A percentile compares a stretch with the other conserved stretches of the same genome.
phyloP scores from a whole-genome alignment of 345 rosid genomes.

The Luvunga scandens region DNA sequence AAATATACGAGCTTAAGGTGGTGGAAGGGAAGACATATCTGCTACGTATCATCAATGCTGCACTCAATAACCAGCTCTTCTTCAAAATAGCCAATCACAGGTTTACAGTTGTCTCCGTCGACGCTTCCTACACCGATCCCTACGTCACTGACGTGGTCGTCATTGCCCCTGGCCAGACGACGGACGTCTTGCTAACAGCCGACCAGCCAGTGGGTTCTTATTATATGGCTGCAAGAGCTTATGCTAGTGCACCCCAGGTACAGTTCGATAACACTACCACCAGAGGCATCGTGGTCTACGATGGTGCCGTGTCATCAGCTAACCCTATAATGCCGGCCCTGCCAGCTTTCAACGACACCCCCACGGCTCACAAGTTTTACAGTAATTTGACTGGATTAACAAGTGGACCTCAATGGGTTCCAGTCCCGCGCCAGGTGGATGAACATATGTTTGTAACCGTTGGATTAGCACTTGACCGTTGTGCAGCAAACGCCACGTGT shows the following conservation, averaged over 20 bases:
- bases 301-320: conserved; percentile 15
- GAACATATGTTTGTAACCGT: conserved; percentile 69
- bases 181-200: conserved; percentile 59
- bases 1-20: conserved; percentile 52
- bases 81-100: conserved; percentile 84
- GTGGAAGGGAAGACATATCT: conserved; percentile 65
- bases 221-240: conserved; percentile 76
- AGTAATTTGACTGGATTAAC: conserved; percentile 43
- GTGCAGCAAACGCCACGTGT: conserved; percentile 54
- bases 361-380: conserved; percentile 66
- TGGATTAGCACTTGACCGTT: conserved; percentile 43
- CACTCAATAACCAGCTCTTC: conserved; percentile 74
- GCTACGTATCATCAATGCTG: conserved; percentile 85
- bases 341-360: conserved; percentile 64
- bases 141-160: conserved; percentile 61
- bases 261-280: conserved; percentile 57
- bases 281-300: conserved; percentile 56
- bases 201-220: conserved; percentile 61
- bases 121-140: conserved; percentile 71
- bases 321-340: conserved; percentile 57
- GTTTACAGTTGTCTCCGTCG: conserved; percentile 72
- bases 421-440: conserved; percentile 64
- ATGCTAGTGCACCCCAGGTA: conserved; percentile 38
- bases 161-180: conserved; percentile 74
- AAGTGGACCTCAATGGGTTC: conserved; percentile 56